phyloP scores from a whole-genome alignment of 768 basidiomycete species.

The Tylopilus subfusipes region DNA sequence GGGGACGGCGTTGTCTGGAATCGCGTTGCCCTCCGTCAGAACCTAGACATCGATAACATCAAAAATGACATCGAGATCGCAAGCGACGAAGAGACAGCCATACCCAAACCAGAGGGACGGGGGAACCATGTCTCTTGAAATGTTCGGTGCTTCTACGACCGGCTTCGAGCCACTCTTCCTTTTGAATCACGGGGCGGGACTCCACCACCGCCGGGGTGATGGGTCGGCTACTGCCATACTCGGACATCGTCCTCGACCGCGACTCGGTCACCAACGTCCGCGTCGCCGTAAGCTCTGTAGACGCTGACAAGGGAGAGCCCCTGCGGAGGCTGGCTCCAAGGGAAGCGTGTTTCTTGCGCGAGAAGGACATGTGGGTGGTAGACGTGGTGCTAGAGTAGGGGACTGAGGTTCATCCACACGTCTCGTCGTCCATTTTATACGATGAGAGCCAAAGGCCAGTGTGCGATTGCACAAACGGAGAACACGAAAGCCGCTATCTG shows the following conservation, averaged over 20 bases:
- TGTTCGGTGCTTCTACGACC: conserved; percentile 30
- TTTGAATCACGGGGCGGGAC: conserved; percentile 16
- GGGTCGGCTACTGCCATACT: conserved; percentile 16
- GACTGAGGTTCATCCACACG: not conserved
- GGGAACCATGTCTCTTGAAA: conserved; percentile 27
- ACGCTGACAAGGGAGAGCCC: conserved; percentile 11
- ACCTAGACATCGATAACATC: conserved; percentile 14
- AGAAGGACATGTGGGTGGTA: conserved; percentile 27
- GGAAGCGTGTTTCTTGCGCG: conserved; percentile 9
- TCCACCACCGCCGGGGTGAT: conserved; percentile 13
- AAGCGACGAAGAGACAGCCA: not conserved
- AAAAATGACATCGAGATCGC: not conserved
- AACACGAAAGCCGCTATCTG: conserved; percentile 3
- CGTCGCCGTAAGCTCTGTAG: conserved; percentile 2
- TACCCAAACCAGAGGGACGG: conserved; percentile 34
- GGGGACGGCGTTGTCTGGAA: conserved; percentile 34
- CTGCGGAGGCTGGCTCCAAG: not conserved
- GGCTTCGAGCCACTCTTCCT: conserved; percentile 28
- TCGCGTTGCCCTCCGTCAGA: conserved; percentile 28
- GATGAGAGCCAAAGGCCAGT: not conserved
- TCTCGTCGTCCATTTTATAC: conserved; percentile 15
- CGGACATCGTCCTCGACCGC: conserved; percentile 18
- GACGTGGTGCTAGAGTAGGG: not conserved
- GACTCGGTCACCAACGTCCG: conserved; percentile 6
- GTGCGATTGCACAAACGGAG: not conserved